Conservation (phyloP, 176 grass and related monocot species). For the Ensete ventricosum region DNA sequence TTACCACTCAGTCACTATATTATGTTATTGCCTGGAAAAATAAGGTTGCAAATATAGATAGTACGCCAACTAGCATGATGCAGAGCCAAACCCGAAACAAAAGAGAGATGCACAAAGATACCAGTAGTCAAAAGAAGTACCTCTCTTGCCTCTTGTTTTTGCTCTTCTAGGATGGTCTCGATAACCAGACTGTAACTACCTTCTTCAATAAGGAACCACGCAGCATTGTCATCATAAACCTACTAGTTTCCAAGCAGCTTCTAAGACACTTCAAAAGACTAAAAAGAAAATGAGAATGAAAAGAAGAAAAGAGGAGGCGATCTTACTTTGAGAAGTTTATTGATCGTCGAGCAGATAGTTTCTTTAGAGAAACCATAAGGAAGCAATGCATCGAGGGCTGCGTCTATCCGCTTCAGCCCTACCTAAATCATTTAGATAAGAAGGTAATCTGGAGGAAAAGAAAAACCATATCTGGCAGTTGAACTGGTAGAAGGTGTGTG, state of each 20-base stretch:
- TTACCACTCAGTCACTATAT: no score
- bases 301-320: not conserved
- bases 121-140: not conserved
- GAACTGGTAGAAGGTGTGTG: not conserved
- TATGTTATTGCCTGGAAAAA: not conserved
- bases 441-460: not conserved
- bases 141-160: slow-evolving; percentile 3
- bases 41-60: not conserved
- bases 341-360: not conserved
- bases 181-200: slow-evolving; percentile 16
- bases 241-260: not conserved
- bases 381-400: slow-evolving; percentile 11
- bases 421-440: slow-evolving; percentile 4
- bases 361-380: slow-evolving; percentile 2
- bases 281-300: not conserved
- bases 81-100: not conserved
- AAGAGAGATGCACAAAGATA: not conserved
- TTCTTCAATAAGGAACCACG: slow-evolving; percentile 17
- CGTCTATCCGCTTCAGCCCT: slow-evolving; percentile 18
- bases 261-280: not conserved
- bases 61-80: not conserved
- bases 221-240: slow-evolving; percentile 14
- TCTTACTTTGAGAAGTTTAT: slow-evolving; percentile 14
- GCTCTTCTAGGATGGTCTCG: slow-evolving; percentile 17
- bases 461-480: not conserved